Conservation (phyloP, 768 basidiomycete species). For the Serendipita sp. region DNA sequence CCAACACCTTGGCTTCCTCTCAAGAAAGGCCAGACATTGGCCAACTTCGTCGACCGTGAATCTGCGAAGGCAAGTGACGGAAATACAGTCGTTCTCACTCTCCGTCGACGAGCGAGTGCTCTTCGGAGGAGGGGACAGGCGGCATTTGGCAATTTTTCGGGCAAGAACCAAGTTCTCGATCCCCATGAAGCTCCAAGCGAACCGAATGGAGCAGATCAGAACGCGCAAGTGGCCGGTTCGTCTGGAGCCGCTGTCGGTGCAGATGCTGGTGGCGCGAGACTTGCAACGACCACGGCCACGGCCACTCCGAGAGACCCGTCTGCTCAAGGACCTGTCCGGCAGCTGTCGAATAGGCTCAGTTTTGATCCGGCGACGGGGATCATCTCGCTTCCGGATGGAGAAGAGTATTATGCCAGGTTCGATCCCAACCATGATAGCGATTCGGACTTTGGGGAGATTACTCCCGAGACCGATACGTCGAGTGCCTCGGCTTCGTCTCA, state of each 20-base stretch:
- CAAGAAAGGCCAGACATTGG: constrained; percentile 63
- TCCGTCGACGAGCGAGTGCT: constrained; percentile 54
- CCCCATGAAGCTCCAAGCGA: constrained; percentile 11
- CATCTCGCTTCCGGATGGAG: constrained; percentile 59
- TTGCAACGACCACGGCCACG: neutral
- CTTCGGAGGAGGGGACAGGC: constrained; percentile 22
- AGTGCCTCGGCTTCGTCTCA: neutral
- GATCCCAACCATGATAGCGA: constrained; percentile 20
- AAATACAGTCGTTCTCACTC: constrained; percentile 64
- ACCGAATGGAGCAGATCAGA: constrained; percentile 8
- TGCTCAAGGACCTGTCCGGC: constrained; percentile 7
- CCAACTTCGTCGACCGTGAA: constrained; percentile 29
- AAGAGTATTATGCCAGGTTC: constrained; percentile 22
- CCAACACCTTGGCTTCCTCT: constrained; percentile 91
- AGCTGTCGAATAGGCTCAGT: constrained; percentile 47
- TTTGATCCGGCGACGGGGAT: constrained; percentile 79
- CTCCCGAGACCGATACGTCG: constrained; percentile 13
- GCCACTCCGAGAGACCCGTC: constrained; percentile 10
- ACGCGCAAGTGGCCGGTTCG: constrained; percentile 16
- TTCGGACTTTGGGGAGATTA: constrained; percentile 27
- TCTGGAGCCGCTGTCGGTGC: neutral
- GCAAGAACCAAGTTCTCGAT: constrained; percentile 11
- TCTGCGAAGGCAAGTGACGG: constrained; percentile 15
- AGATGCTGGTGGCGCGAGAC: constrained; percentile 4
- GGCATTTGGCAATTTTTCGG: constrained; percentile 12